phyloP scores from a whole-genome alignment of 371 early-diverging fungal species.

The Parasitella parasitica region DNA sequence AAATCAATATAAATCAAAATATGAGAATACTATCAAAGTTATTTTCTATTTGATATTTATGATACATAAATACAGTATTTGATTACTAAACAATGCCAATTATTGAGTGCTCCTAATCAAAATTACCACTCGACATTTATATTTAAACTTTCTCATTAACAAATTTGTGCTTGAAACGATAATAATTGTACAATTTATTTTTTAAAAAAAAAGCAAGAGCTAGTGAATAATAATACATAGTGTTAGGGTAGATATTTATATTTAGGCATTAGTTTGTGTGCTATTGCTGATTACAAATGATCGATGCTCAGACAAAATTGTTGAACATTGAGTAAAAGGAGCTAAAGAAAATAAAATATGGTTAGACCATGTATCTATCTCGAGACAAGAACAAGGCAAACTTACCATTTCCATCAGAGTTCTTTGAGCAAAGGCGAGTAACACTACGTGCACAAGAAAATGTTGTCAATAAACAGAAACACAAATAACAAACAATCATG shows the following conservation, averaged over 20 bases:
- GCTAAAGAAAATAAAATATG: constrained; percentile 10
- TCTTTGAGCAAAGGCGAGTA: constrained; percentile 33
- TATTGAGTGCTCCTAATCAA: no score
- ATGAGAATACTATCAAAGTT: no score
- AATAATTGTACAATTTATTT: neutral
- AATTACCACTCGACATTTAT: neutral
- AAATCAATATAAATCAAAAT: no score
- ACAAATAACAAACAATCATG: neutral
- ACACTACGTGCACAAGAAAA: constrained; percentile 11
- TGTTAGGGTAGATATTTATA: no score
- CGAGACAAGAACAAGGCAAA: neutral
- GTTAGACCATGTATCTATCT: neutral
- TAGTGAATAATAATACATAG: neutral
- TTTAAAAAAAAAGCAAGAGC: neutral
- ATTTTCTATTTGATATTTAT: no score
- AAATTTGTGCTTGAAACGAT: neutral
- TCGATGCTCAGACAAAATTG: constrained; percentile 7
- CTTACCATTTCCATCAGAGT: constrained; percentile 20
- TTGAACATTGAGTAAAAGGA: constrained; percentile 25
- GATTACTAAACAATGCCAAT: no score
- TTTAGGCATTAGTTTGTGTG: no score
- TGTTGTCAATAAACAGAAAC: neutral
- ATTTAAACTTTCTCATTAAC: neutral
- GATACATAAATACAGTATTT: no score
- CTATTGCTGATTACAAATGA: constrained; percentile 10